Base-by-base conservation (phyloP, 1,284 basidiomycete genomes). In the Sanghuangporus sanghuang region DNA sequence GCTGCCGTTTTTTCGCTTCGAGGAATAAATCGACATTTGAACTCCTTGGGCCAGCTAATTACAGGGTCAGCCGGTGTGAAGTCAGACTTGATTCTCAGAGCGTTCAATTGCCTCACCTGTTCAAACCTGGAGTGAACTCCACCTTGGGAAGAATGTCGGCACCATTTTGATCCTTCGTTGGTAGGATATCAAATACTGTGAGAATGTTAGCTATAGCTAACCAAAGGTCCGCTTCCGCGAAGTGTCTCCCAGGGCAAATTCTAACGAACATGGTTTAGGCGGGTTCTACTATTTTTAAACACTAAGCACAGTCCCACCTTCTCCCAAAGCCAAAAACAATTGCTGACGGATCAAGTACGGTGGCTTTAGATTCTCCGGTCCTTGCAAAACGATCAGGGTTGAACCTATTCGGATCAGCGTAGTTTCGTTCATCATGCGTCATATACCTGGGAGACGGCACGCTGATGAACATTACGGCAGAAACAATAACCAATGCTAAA, bases 231-330 rank as follows among this genome's bases (percentile, higher is more conserved):
- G 27, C 62, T 40, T 71, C 69, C 11, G 70, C 68, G 52, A 71
- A 68, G 36, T 46, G 54, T 44, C 68, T 60, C 32, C 70, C 70
- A 16, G 69, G 70, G 55, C 70, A 71, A 23, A 63, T 64, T 39
- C 70, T 71, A 27, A 16, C n/a, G 18, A n/a, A n/a, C 44, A 46
- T n/a, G 3, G 44, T n/a, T 7, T n/a, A n/a, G 2, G 8, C 16
- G 16, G 7, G 16, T n/a, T 6, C 14, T 7, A 46, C 21, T n/a
- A 46, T 46, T n/a, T 18, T 46, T 7, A 46, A 16, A n/a, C 16
- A 7, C 16, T 46, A 42, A n/a, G n/a, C 18, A 27, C 27, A 6
- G 8, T 77, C 77, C 77, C 77, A 61, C 79, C 80, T 69, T 53
- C 57, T 54, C 64, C 56, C 40, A 38, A 40, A 62, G 8, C 64